A percentile compares a stretch with the other conserved stretches of the same genome.
Conservation (phyloP, 2,329 filamentous ascomycete genomes). For the Trichoderma polysporum region DNA sequence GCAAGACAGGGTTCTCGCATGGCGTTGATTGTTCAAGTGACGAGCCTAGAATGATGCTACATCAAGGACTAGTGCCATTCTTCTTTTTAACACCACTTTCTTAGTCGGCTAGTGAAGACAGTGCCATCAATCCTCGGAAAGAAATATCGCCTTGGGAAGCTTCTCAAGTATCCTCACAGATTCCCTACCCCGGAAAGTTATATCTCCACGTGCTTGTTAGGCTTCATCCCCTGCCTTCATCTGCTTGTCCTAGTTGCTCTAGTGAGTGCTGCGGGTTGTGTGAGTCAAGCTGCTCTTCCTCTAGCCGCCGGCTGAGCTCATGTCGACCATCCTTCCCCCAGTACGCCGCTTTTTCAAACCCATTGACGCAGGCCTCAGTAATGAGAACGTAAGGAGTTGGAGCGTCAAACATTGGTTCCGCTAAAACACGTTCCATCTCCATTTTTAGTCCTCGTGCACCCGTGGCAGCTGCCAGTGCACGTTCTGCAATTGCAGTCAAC, state of each 20-base stretch:
- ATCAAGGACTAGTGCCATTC: not conserved
- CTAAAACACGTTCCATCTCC: constrained; percentile 75
- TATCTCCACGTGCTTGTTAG: not conserved
- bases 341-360: constrained; percentile 58
- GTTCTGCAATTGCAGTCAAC: constrained; percentile 74
- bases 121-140: not conserved
- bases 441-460: constrained; percentile 78
- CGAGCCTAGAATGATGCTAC: constrained; percentile 45
- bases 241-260: constrained; percentile 47
- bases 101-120: not conserved
- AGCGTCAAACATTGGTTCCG: constrained; percentile 79
- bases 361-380: constrained; percentile 66
- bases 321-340: constrained; percentile 70
- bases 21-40: constrained; percentile 30
- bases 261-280: constrained; percentile 32
- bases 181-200: not conserved
- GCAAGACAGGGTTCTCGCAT: constrained; percentile 33
- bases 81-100: not conserved
- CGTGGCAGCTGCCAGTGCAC: constrained; percentile 61
- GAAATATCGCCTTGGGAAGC: not conserved
- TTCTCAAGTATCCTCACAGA: not conserved
- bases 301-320: constrained; percentile 66
- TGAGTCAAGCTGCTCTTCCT: constrained; percentile 56
- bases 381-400: constrained; percentile 75
- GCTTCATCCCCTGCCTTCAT: constrained; percentile 46